Evolutionary conservation across 2,329 filamentous ascomycete genomes (phyloP), one percentile per base, ranked within the genome.

Genomic region (Penicillium sp.): DNA sequence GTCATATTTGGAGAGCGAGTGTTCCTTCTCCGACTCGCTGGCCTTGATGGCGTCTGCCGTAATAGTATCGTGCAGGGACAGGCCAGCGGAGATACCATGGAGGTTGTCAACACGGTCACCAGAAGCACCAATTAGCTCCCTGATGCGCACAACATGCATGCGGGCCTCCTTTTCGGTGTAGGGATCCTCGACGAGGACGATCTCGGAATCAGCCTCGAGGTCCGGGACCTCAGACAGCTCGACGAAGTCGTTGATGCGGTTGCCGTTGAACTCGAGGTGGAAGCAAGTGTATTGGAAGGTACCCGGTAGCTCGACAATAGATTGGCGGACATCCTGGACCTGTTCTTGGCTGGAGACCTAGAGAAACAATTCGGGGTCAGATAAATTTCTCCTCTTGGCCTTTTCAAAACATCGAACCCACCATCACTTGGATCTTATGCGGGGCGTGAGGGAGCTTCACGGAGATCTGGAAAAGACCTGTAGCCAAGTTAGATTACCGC

Each of bases 201-300:
- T 83, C 68, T 92, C 88, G 35, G 92, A 89, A 60, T 91, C 87
- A 33, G 88, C 77, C 50, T 85, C 84, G 53, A 99, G 83, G 54
- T 85, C 91, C 45, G 88, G 83, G 53, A 99, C 89, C 71, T 99
- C 93, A 52, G 90, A 91, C 59, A 99, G 84, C 73, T 95, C 88
- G 57, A 95, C 84, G 68, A 94, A 97, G 76, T 99, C 94, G 75
- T 97, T 97, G 82, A 99, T 88, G 62, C 89, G 88, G 75, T 89
- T 81, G 64, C 91, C 90, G 57, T 90, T 87, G 78, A 92, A 87
- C 78, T 97, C 92, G 67, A 99, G 86, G 77, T 99, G 94, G 80
- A 99, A 99, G 81, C 94, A 99, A 50, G 94, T 96, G 80, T 97
- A 97, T 76, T 96, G 91, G 78, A 97, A 94, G 49, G 93, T 95